A percentile compares a stretch with the other conserved stretches of the same genome.
phyloP scores from a whole-genome alignment of 2,329 filamentous ascomycete species.

The Microsporum ferrugineum region DNA sequence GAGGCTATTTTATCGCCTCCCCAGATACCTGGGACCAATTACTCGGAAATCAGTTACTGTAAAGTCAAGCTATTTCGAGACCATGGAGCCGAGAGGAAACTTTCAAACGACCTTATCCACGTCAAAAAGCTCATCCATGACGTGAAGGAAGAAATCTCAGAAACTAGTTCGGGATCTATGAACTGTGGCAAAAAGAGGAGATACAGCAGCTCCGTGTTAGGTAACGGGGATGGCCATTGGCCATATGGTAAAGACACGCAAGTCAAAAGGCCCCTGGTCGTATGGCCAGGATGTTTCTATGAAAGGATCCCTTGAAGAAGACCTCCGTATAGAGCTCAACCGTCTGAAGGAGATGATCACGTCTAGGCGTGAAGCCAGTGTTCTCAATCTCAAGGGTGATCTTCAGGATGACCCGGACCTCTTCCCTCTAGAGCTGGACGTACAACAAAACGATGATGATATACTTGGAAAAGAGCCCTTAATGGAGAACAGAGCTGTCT shows the following conservation, averaged over 20 bases:
- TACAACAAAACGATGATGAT: slow-evolving; percentile 21
- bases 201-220: slow-evolving; percentile 40
- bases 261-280: slow-evolving; percentile 92
- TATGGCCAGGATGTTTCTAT: slow-evolving; percentile 51
- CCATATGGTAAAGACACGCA: slow-evolving; percentile 42
- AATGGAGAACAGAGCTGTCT: slow-evolving; percentile 16
- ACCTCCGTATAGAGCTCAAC: slow-evolving; percentile 34
- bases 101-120: slow-evolving; percentile 87
- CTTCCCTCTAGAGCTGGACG: slow-evolving; percentile 29
- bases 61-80: slow-evolving; percentile 96
- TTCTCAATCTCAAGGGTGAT: slow-evolving; percentile 34
- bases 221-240: slow-evolving; percentile 40
- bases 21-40: slow-evolving; percentile 7
- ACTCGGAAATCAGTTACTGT: slow-evolving; percentile 61
- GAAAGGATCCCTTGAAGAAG: slow-evolving; percentile 33
- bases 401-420: slow-evolving; percentile 36
- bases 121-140: slow-evolving; percentile 96
- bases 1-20: slow-evolving; percentile 35
- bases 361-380: slow-evolving; percentile 31
- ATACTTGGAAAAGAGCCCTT: slow-evolving; percentile 23
- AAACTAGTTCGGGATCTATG: slow-evolving; percentile 51
- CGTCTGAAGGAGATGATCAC: slow-evolving; percentile 39
- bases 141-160: slow-evolving; percentile 81
- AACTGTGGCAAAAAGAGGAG: slow-evolving; percentile 51
- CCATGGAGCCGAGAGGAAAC: slow-evolving; percentile 86